Evolutionary conservation across 2,329 filamentous ascomycete genomes (phyloP), one percentile per base, ranked within the genome.

Genomic region (Talaromyces sp.): DNA sequence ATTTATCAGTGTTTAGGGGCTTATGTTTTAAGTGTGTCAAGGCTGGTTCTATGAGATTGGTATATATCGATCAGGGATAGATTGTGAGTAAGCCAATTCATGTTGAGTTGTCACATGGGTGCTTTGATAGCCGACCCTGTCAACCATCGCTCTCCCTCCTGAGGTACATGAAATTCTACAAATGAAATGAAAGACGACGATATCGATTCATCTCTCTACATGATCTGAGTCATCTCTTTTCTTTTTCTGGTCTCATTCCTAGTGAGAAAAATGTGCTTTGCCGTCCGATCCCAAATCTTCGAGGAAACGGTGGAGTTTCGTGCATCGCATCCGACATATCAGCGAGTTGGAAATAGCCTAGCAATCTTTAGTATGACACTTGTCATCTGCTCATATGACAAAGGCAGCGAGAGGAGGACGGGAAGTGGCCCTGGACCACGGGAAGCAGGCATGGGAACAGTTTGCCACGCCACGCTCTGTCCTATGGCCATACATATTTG

Each of bases 401-500:
- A 22, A 50, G 5, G 27, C 16, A 5, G 31, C 6, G 14, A 52
- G 27, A 31, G 8, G 35, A 24, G 39, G 31, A 43, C 35, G 31
- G 31, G 33, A 56, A 24, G 6, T 11, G n/a, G 11, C n/a, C 5
- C 22, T 11, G 33, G 11, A 45, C 33, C 52, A 56, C 33, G 19
- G 33, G n/a, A 43, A 54, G 6, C 35, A 45, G 24, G 47, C 24
- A 31, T 54, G 60, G 16, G 47, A 61, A 41, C 24, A n/a, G 58
- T 50, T 65, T 65, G 58, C 63, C 63, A 65, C 63, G 31, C 45
- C 35, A 27, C 37, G n/a, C 52, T 14, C 39, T 33, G 33, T n/a
- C 47, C 11, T 62, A 62, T 62, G 63, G 63, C 43, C 31, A 27
- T 65, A 39, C 39, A 37, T 4, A 35, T 22, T 16, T 22, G 16